Conservation (phyloP, 331 rosid genomes). For the Malus hybrid region DNA sequence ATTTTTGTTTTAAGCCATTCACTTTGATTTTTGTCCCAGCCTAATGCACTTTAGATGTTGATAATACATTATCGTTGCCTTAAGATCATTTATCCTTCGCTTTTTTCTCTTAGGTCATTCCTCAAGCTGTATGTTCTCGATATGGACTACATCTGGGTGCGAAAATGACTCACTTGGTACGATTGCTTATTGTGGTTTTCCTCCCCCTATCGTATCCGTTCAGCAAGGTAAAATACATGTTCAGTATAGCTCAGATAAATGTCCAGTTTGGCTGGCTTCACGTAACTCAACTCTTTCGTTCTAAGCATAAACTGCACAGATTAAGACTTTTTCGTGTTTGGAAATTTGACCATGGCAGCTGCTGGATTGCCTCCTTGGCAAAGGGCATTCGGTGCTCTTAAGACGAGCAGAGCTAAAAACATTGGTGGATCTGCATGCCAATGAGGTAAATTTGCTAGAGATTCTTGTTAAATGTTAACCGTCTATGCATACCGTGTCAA, state of each 20-base stretch:
- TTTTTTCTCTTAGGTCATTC: constrained; percentile 42
- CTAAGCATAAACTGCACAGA: neutral
- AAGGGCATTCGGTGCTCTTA: constrained; percentile 41
- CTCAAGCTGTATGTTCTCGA: constrained; percentile 69
- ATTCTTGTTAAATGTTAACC: too few relatives aligned
- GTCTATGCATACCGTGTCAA: neutral
- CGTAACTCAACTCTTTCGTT: neutral
- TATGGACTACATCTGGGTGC: constrained; percentile 65
- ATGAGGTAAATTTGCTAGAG: constrained; percentile 23
- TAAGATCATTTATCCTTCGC: neutral
- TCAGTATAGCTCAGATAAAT: neutral
- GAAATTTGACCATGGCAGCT: constrained; percentile 24
- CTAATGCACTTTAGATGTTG: neutral
- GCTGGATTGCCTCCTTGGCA: constrained; percentile 58
- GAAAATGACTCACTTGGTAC: constrained; percentile 38
- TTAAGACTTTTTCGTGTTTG: neutral
- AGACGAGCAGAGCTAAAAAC: constrained; percentile 62
- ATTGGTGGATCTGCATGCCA: constrained; percentile 53
- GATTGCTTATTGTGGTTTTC: constrained; percentile 42
- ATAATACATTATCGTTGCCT: neutral
- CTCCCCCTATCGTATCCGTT: constrained; percentile 66
- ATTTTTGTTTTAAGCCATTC: neutral
- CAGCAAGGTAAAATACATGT: constrained; percentile 39
- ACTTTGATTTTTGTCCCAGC: neutral
- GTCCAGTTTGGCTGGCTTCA: neutral